phyloP scores from a whole-genome alignment of 2,329 filamentous ascomycete genomes.

The Pseudocercospora vitis region DNA sequence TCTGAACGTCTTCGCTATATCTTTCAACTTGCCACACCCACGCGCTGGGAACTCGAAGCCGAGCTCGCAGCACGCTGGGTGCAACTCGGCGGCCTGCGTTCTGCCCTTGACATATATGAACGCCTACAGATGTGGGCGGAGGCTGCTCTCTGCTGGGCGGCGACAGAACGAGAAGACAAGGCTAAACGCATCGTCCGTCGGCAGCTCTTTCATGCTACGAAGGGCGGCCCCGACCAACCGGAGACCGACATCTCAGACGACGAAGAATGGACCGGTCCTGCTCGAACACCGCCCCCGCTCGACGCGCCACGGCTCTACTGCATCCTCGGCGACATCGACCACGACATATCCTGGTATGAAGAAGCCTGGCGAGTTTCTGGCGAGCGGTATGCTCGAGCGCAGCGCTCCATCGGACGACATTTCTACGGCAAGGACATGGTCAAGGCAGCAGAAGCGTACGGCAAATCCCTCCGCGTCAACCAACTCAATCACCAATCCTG shows the following conservation, averaged over 20 bases:
- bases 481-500: constrained; percentile 79
- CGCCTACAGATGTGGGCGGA: constrained; percentile 92
- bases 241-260: constrained; percentile 39
- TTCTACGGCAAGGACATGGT: constrained; percentile 68
- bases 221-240: constrained; percentile 40
- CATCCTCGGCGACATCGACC: constrained; percentile 86
- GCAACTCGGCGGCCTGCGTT: constrained; percentile 78
- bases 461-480: constrained; percentile 73
- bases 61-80: constrained; percentile 95
- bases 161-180: constrained; percentile 77
- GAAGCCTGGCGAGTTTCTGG: constrained; percentile 86
- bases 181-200: constrained; percentile 73
- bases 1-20: constrained; percentile 78
- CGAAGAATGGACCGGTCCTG: constrained; percentile 64
- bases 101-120: constrained; percentile 94
- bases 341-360: constrained; percentile 71
- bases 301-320: constrained; percentile 89
- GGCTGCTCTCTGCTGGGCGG: constrained; percentile 83
- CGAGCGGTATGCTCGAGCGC: constrained; percentile 78
- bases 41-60: constrained; percentile 89
- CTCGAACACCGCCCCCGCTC: constrained; percentile 68
- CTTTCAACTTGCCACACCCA: constrained; percentile 78
- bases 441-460: constrained; percentile 75
- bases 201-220: constrained; percentile 71
- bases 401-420: constrained; percentile 79